These are phyloP conservation scores for Ophiostoma pallidulum DNA, from an alignment of 2,329 filamentous ascomycete genomes.

Conservation along the genomic window DNA sequence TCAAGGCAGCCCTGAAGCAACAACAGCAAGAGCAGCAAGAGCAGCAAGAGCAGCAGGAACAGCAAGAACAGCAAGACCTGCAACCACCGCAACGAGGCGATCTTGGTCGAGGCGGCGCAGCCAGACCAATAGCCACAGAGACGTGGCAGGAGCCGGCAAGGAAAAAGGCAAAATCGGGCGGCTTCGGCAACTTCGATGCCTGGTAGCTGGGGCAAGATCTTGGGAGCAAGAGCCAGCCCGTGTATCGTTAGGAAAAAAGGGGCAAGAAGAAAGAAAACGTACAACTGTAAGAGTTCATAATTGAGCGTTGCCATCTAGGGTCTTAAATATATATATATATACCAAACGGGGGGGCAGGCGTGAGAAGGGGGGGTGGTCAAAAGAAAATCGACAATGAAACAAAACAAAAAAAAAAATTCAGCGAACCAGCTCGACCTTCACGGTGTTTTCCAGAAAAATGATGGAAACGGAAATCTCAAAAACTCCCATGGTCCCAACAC, in stretches of 20 bases:
- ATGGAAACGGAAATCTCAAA: too few relatives aligned
- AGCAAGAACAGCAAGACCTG: constrained; percentile 49
- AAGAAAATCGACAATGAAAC: background rate
- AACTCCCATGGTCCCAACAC: too few relatives aligned
- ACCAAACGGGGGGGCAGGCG: too few relatives aligned
- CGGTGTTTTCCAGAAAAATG: background rate
- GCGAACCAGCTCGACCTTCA: background rate
- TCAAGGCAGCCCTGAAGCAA: constrained; percentile 46
- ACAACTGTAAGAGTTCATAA: background rate
- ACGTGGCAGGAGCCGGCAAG: constrained; percentile 60
- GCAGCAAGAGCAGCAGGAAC: constrained; percentile 18
- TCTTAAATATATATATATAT: constrained; percentile 4
- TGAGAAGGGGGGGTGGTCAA: too few relatives aligned
- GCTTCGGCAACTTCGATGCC: constrained; percentile 90
- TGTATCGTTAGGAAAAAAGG: too few relatives aligned
- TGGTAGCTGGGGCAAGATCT: constrained; percentile 58
- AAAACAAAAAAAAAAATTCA: background rate
- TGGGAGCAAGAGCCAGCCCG: too few relatives aligned
- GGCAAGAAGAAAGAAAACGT: too few relatives aligned
- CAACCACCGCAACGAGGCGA: too few relatives aligned
- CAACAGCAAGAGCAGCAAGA: constrained; percentile 13
- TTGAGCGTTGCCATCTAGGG: background rate
- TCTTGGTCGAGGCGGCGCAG: constrained; percentile 48
- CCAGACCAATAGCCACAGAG: constrained; percentile 30
- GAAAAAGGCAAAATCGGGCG: constrained; percentile 71